Percentiles rank a stretch among this genome's conserved stretches.
Conservation (phyloP, 2,329 filamentous ascomycete genomes). For the Zymoseptoria pseudotritici region DNA sequence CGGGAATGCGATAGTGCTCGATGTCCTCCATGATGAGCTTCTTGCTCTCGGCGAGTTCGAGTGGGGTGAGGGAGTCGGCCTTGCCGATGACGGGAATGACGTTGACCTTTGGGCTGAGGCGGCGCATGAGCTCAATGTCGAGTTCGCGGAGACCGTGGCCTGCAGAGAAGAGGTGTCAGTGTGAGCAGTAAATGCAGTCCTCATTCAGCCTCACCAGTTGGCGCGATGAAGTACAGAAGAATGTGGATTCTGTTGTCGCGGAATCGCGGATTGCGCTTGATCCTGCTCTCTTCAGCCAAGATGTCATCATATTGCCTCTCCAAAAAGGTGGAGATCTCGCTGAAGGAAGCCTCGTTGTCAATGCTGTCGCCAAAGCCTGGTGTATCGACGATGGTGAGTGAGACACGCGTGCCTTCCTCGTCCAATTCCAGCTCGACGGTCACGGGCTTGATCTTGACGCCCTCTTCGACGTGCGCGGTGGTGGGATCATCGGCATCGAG, state of each 20-base stretch:
- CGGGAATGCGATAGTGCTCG: constrained; percentile 97
- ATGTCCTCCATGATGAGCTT: constrained; percentile 99
- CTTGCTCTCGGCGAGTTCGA: constrained; percentile 96
- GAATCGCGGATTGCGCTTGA: constrained; percentile 99
- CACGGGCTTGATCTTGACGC: constrained; percentile 96
- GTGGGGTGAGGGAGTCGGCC: constrained; percentile 91
- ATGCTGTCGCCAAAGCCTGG: constrained; percentile 98
- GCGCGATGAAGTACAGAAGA: constrained; percentile 98
- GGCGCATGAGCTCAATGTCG: constrained; percentile 99
- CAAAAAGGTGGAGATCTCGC: constrained; percentile 95
- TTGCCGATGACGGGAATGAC: constrained; percentile 99
- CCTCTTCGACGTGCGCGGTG: constrained; percentile 87
- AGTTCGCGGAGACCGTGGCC: constrained; percentile 79
- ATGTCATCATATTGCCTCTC: constrained; percentile 99
- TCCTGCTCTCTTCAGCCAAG: constrained; percentile 96
- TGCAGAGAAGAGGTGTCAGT: constrained; percentile 10
- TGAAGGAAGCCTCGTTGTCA: constrained; percentile 92
- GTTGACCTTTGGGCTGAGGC: constrained; percentile 93
- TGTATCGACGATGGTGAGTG: constrained; percentile 95
- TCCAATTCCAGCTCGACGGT: constrained; percentile 95
- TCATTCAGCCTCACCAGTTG: constrained; percentile 55
- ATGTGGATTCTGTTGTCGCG: constrained; percentile 98
- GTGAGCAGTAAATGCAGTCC: background rate
- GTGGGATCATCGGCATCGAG: constrained; percentile 89
- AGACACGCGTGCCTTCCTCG: constrained; percentile 96